These are phyloP conservation scores for Aspergillus sp. DNA, from an alignment of 2,329 filamentous ascomycete species.

Conservation along the genomic window DNA sequence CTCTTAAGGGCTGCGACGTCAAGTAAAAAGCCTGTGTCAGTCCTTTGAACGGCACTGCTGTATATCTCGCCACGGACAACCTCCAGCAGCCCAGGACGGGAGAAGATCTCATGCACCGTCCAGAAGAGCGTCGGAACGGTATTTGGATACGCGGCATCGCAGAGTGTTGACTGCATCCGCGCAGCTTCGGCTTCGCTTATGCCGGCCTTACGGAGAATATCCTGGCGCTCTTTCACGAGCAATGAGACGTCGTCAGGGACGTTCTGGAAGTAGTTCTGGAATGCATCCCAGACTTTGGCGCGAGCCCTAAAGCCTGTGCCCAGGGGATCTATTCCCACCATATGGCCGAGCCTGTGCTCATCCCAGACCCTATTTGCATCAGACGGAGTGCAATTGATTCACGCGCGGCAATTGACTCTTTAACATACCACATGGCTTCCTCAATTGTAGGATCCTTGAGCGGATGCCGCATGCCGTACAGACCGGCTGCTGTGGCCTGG, in stretches of 20 bases:
- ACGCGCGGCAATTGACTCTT: background rate
- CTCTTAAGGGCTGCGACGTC: background rate
- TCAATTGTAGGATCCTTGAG: background rate
- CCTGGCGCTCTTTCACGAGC: background rate
- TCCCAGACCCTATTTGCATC: background rate
- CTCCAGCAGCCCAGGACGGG: background rate
- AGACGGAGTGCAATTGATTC: background rate
- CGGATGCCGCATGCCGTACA: background rate
- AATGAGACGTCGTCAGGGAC: background rate
- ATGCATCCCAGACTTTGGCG: background rate
- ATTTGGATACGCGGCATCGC: background rate
- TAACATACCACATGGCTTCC: background rate
- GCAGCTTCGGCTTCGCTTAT: background rate
- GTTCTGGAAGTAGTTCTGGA: background rate
- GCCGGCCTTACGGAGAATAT: background rate
- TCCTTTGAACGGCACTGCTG: background rate
- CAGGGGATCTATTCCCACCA: background rate
- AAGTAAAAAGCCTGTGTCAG: background rate
- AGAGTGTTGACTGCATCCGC: background rate
- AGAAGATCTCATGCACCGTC: background rate
- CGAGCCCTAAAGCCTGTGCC: background rate
- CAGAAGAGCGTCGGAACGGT: background rate
- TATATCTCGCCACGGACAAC: background rate
- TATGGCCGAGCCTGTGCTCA: background rate
- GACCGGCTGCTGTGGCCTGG: background rate